phyloP scores from a whole-genome alignment of 441 rosid genomes.

The Raphanus hybrid region DNA sequence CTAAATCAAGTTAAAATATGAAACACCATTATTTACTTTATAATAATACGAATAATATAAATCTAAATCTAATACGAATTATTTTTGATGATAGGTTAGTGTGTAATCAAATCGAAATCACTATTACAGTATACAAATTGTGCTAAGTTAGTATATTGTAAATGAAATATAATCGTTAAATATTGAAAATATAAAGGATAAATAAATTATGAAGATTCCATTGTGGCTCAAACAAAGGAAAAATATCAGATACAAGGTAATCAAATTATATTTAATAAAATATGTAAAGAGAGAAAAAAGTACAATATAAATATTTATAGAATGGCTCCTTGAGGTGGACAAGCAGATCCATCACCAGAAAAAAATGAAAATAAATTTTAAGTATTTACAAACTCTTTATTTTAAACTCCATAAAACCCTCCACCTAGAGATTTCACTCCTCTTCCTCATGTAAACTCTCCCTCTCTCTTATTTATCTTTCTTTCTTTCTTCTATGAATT shows the following conservation, averaged over 20 bases:
- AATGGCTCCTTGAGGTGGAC: no score
- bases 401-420: no score
- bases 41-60: not conserved
- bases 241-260: no score
- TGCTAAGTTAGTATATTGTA: not conserved
- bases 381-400: no score
- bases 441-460: slow-evolving; percentile 45
- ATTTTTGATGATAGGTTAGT: not conserved
- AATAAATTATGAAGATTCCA: no score
- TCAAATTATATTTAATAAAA: no score
- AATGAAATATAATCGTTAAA: slow-evolving; percentile 7
- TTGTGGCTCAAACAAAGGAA: no score
- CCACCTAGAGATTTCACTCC: slow-evolving; percentile 52
- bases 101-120: slow-evolving; percentile 2
- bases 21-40: not conserved
- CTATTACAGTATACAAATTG: not conserved
- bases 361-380: no score
- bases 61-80: no score
- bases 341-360: no score
- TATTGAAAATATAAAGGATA: not conserved
- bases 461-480: slow-evolving; percentile 22
- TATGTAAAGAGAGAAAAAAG: no score
- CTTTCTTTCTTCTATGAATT: slow-evolving; percentile 25
- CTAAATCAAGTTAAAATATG: not conserved
- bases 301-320: no score